Conservation (phyloP, 495 filamentous ascomycete genomes). For the Penicillium dipodomyicola region DNA sequence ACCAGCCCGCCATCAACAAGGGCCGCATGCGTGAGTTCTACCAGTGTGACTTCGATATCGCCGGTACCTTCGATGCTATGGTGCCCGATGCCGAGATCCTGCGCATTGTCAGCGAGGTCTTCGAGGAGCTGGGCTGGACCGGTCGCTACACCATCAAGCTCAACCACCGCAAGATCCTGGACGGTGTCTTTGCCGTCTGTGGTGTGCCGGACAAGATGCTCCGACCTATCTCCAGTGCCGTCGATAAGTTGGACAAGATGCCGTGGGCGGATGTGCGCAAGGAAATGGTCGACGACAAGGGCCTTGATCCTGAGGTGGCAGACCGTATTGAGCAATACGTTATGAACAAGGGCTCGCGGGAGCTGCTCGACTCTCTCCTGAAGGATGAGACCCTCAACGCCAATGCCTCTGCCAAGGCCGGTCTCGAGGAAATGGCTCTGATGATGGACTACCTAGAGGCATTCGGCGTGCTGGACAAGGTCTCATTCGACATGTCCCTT, state of each 20-base stretch:
- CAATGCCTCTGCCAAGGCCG: constrained; percentile 71
- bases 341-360: constrained; percentile 60
- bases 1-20: constrained; percentile 80
- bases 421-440: constrained; percentile 76
- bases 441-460: constrained; percentile 80
- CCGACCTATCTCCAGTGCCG: constrained; percentile 80
- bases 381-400: constrained; percentile 59
- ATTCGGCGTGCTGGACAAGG: constrained; percentile 64
- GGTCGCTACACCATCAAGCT: constrained; percentile 82
- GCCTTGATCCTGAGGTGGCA: constrained; percentile 67
- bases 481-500: constrained; percentile 80
- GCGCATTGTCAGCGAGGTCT: constrained; percentile 79
- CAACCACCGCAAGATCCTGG: constrained; percentile 92
- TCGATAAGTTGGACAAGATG: constrained; percentile 94
- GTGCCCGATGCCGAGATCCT: constrained; percentile 93
- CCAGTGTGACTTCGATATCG: constrained; percentile 97
- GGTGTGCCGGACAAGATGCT: constrained; percentile 86
- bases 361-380: constrained; percentile 66
- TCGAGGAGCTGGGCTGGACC: constrained; percentile 71
- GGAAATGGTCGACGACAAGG: constrained; percentile 93
- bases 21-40: constrained; percentile 96
- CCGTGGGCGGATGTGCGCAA: constrained; percentile 86
- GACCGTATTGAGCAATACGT: constrained; percentile 86
- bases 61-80: constrained; percentile 88
- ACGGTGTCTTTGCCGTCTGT: constrained; percentile 87